Evolutionary conservation across 1,284 basidiomycete genomes (phyloP).

Genomic region (Wallemia mellicola): DNA sequence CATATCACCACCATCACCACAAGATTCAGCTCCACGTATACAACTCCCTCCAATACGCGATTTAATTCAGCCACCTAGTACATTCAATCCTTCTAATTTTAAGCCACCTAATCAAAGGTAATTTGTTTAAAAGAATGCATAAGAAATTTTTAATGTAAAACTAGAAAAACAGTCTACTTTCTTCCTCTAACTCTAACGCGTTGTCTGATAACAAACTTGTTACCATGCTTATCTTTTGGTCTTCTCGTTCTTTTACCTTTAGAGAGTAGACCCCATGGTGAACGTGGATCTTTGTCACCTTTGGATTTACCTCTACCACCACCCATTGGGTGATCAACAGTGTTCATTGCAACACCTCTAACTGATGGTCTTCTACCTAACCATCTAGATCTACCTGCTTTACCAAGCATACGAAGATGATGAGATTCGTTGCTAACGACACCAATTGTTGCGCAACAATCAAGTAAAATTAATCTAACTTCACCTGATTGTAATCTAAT

Average conservation of each 20-base stretch:
- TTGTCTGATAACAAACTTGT: conserved; percentile 21
- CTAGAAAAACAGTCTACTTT: neutral
- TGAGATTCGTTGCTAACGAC: conserved; percentile 75
- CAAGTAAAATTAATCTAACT: conserved; percentile 51
- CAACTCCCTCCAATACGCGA: neutral
- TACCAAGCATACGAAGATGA: conserved; percentile 57
- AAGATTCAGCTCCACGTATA: too few relatives aligned
- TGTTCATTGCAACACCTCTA: conserved; percentile 27
- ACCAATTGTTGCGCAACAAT: conserved; percentile 68
- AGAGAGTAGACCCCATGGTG: conserved; percentile 68
- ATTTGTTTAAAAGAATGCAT: too few relatives aligned
- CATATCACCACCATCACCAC: too few relatives aligned
- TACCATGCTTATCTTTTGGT: conserved; percentile 52
- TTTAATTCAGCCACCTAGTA: neutral
- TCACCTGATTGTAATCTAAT: conserved; percentile 76
- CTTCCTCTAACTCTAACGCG: neutral
- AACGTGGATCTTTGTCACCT: conserved; percentile 72
- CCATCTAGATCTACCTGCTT: conserved; percentile 73
- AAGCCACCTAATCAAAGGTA: neutral
- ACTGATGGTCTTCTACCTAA: conserved; percentile 58
- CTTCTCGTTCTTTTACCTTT: conserved; percentile 79
- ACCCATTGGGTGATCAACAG: conserved; percentile 68
- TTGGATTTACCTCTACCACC: conserved; percentile 95
- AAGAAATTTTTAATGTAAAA: neutral
- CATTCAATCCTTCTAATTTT: neutral